Percentiles rank a stretch among this genome's conserved stretches.
Evolutionary conservation across 768 basidiomycete genomes (phyloP).

Genomic region (Suillus hirtellus): DNA sequence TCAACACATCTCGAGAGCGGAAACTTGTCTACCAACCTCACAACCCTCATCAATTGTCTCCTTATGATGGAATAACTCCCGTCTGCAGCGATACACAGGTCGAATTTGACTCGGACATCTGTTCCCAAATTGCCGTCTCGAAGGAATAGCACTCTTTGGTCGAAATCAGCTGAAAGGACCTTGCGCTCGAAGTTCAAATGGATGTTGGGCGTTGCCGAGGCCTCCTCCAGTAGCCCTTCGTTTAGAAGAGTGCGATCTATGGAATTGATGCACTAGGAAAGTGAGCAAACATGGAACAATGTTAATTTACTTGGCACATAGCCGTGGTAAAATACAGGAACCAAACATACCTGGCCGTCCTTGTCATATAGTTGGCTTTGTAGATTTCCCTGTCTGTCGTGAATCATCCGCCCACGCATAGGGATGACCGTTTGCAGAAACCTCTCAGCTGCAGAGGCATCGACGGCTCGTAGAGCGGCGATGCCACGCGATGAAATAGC

Average conservation of each 20-base stretch:
- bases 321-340: constrained; percentile 17
- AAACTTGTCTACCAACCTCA: constrained; percentile 57
- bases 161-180: constrained; percentile 75
- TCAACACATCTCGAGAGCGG: constrained; percentile 9
- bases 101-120: constrained; percentile 55
- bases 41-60: constrained; percentile 92
- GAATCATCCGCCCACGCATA: constrained; percentile 96
- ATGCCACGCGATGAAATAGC: constrained; percentile 95
- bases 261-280: constrained; percentile 84
- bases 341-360: constrained; percentile 72
- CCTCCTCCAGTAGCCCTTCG: constrained; percentile 78
- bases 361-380: constrained; percentile 89
- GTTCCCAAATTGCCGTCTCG: constrained; percentile 44
- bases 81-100: constrained; percentile 89
- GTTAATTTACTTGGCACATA: constrained; percentile 20
- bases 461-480: constrained; percentile 80
- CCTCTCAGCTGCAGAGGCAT: constrained; percentile 63
- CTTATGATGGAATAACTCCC: constrained; percentile 92
- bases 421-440: constrained; percentile 84
- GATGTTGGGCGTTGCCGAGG: constrained; percentile 61
- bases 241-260: constrained; percentile 89
- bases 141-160: constrained; percentile 55
- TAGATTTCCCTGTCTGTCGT: constrained; percentile 66
- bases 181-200: constrained; percentile 80
- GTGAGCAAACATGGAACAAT: constrained; percentile 19